Conservation (phyloP, 768 basidiomycete species). For the Coprinopsis marcescibilis region DNA sequence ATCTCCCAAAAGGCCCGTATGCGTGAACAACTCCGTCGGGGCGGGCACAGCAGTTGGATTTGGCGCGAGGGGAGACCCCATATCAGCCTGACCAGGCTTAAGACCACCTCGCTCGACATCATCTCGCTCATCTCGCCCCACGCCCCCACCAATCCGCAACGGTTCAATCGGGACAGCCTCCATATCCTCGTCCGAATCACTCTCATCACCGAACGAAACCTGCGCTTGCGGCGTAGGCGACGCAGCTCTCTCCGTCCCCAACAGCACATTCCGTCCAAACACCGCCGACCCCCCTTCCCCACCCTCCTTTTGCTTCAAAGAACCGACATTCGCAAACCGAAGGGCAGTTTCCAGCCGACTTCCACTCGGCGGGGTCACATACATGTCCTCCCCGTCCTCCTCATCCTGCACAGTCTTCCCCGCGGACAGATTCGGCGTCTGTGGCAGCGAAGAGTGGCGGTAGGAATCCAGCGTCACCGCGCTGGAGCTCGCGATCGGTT, state of each 20-base stretch:
- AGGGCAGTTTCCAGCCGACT: slow-evolving; percentile 13
- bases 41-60: too few species aligned
- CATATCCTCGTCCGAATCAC: slow-evolving; percentile 37
- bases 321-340: slow-evolving; percentile 11
- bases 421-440: neutral
- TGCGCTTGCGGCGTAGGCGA: neutral
- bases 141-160: too few species aligned
- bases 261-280: slow-evolving; percentile 7
- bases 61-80: too few species aligned
- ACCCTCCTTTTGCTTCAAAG: slow-evolving; percentile 7
- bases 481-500: slow-evolving; percentile 12
- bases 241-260: neutral
- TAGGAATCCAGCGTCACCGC: slow-evolving; percentile 6
- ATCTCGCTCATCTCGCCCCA: too few species aligned
- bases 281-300: neutral
- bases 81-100: too few species aligned
- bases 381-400: slow-evolving; percentile 18
- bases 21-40: too few species aligned
- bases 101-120: too few species aligned
- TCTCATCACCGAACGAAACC: too few species aligned
- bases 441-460: neutral
- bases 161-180: slow-evolving; percentile 7
- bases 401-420: neutral
- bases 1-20: too few species aligned
- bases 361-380: slow-evolving; percentile 3